Evolutionary conservation across 2,329 filamentous ascomycete genomes (phyloP), one percentile per base, ranked within the genome.

Genomic region (Colletotrichum camelliae): DNA sequence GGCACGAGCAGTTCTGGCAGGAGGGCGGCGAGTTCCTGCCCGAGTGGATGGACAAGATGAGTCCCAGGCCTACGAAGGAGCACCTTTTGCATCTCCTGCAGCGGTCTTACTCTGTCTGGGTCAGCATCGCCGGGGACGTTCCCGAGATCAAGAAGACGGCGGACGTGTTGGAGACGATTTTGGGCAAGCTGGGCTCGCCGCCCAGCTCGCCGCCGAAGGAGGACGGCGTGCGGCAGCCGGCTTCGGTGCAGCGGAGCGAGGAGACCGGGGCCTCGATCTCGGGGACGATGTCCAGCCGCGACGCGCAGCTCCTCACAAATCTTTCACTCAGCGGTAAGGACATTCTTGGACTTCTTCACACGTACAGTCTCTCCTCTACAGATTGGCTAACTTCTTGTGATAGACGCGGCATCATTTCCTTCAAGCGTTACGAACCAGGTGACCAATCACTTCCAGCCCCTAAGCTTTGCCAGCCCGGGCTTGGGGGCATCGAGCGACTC

Each of bases 111-210:
- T 70, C 70, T 4, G 86, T 89, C 69, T 90, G 89, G 88, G 78
- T 78, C 21, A 81, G 85, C 5, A 83, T 89, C 31, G 81, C 86
- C 4, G 72, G 77, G 15, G 80, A 81, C 10, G 79, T 83, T 29
- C 78, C 81, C 2, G 88, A 89, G 71, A 83, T 87, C 62, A 84
- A 81, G 55, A 89, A 88, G 81, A 88, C 88, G 31, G 85, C 84
- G 13, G 84, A 86, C 43, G 85, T 88, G 8, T 79, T 90, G 69
- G 82, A 84, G 7, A 85, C 83, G 5, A 88, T 90, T 84, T 80
- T 90, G 39, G 80, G 81, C 4, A 88, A 85, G 77, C 81, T 89
- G 8, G 84, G 83, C 5, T 79, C 78, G 29, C 81, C 83, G 2
- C 79, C 83, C 10, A 79, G 80, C 15, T 72, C 77, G 16, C 70